Evolutionary conservation across 176 grass and related monocot species (phyloP), one percentile per base, ranked within the genome.

Genomic region (Panicum miliaceum): DNA sequence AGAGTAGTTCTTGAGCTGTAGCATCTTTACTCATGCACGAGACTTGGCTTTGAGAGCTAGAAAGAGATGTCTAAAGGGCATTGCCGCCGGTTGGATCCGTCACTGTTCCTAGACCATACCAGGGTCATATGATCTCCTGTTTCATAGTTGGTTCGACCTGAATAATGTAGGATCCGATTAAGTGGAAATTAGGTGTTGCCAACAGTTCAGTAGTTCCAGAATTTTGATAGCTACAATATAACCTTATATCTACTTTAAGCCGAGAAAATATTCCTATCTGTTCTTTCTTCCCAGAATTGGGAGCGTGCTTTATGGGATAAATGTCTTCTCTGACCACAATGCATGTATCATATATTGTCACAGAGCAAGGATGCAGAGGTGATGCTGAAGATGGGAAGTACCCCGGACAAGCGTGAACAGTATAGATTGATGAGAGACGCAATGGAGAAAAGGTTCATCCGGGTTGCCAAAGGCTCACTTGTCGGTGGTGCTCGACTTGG

Each of bases 341-440:
- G 37, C 19, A 52, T 82, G 11, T 77, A 26, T 60, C 42, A 38
- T 82, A 48, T 86, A 75, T 87, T 76, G 12, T 69, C 15, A 26
- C 83, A 98, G 93, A 95, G 96, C 82, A 98, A 96, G 79, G 96
- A 96, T 87, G 96, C 93, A 71, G 93, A 99, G 88, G 96, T 94
- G 60, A 99, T 95, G 89, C 64, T 96, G 79, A 99, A 99, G 82
- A 95, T 99, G 89, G 96, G 96, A 84, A 94, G 91, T 56, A 99
- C 96, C 43, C 75, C 91, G 22, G 96, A 96, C 83, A 99, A 99
- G 84, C 89, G 91, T 2, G 91, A 99, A 77, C 96, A 99, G 22
- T 99, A 99, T 83, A 89, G 89, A 79, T 84, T 99, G 87, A 99
- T 99, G 96, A 95, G 93, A 78, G 96, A 99, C 50, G 93, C 96